phyloP scores from a whole-genome alignment of 352 stramenopile genomes.

The Phytophthora brassicae region DNA sequence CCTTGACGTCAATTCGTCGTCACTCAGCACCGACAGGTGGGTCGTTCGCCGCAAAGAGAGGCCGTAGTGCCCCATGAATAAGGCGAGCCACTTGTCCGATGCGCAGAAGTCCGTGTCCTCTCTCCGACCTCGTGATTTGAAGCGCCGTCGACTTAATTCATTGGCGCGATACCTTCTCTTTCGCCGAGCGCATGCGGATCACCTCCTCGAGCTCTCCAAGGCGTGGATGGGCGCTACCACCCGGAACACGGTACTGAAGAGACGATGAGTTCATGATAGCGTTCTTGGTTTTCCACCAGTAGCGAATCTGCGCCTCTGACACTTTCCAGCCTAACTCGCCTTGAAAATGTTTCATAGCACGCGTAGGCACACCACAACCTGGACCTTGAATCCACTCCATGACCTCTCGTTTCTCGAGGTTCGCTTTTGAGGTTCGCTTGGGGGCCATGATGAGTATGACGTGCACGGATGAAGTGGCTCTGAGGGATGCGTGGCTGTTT shows the following conservation, averaged over 20 bases:
- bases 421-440: slow-evolving; percentile 10
- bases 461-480: background rate
- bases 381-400: slow-evolving; percentile 16
- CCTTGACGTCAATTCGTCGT: slow-evolving; percentile 15
- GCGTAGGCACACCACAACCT: slow-evolving; percentile 13
- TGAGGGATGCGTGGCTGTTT: background rate
- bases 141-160: slow-evolving; percentile 11
- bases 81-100: slow-evolving; percentile 27
- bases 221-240: no score
- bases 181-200: slow-evolving; percentile 6
- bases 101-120: slow-evolving; percentile 12
- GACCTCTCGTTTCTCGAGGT: slow-evolving; percentile 17
- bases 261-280: no score
- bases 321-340: slow-evolving; percentile 16
- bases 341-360: slow-evolving; percentile 16
- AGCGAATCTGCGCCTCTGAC: background rate
- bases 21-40: slow-evolving; percentile 22
- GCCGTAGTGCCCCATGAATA: slow-evolving; percentile 25
- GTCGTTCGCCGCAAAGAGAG: slow-evolving; percentile 21
- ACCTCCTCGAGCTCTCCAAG: no score
- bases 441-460: background rate
- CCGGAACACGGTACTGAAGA: no score
- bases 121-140: background rate
- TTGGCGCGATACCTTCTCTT: slow-evolving; percentile 13
- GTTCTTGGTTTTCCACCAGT: no score